phyloP scores from a whole-genome alignment of 139 green algal species.

The Chlamydomonas eustigma region DNA sequence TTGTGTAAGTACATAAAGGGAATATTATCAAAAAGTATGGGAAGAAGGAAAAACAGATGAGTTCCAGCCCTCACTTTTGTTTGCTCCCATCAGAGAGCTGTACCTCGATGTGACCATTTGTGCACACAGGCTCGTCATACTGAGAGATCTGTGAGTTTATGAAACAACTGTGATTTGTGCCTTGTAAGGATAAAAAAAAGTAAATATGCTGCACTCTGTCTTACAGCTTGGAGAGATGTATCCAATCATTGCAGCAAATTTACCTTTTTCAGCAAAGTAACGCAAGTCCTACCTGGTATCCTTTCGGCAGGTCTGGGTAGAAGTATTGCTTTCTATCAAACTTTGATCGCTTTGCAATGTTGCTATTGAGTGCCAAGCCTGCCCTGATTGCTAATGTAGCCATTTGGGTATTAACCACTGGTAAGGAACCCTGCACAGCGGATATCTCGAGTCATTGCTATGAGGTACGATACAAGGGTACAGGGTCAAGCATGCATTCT shows the following conservation, averaged over 20 bases:
- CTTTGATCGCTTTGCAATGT: slow-evolving; percentile 75
- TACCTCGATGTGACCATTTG: slow-evolving; percentile 53
- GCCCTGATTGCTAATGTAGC: slow-evolving; percentile 68
- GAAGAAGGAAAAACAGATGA: too few relatives aligned
- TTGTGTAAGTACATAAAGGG: too few relatives aligned
- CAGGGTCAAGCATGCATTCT: too few relatives aligned
- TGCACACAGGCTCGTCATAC: slow-evolving; percentile 85
- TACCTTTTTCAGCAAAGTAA: too few relatives aligned
- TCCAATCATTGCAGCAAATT: too few relatives aligned
- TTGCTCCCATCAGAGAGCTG: slow-evolving; percentile 38
- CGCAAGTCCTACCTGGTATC: slow-evolving; percentile 93
- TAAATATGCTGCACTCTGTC: too few relatives aligned
- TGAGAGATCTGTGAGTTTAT: slow-evolving; percentile 92
- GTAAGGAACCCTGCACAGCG: slow-evolving; percentile 85
- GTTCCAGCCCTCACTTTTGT: slow-evolving; percentile 23
- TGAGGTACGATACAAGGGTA: too few relatives aligned
- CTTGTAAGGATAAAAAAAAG: too few relatives aligned
- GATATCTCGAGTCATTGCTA: too few relatives aligned
- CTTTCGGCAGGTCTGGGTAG: slow-evolving; percentile 96
- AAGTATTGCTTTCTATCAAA: slow-evolving; percentile 99
- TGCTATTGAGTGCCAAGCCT: slow-evolving; percentile 79
- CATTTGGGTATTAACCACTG: slow-evolving; percentile 71
- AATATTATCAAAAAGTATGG: too few relatives aligned
- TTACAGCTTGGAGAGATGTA: too few relatives aligned
- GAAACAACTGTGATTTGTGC: too few relatives aligned